Evolutionary conservation across 345 rosid genomes (phyloP).

Genomic region (Lumnitzera littorea): DNA sequence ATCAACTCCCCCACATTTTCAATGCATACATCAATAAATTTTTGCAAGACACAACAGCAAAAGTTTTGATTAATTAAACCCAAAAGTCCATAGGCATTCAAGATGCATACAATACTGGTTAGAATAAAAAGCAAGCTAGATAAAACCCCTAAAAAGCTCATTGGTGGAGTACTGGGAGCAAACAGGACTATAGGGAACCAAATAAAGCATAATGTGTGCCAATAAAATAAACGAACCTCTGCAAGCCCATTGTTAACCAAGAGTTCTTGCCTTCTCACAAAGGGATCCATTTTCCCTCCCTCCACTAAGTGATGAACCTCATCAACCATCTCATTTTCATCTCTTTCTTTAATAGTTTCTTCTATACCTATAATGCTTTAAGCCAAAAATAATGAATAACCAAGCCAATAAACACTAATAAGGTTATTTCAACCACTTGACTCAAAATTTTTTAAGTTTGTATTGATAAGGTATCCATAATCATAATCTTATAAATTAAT

Average conservation of each 20-base stretch:
- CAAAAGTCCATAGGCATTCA: neutral
- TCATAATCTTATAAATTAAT: too few species aligned
- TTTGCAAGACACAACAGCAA: slow-evolving; percentile 39
- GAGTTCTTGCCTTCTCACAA: slow-evolving; percentile 74
- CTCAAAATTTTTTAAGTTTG: too few species aligned
- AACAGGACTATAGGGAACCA: neutral
- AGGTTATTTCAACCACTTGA: too few species aligned
- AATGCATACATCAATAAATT: slow-evolving; percentile 51
- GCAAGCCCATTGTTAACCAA: slow-evolving; percentile 78
- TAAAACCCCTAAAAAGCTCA: too few species aligned
- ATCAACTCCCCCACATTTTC: slow-evolving; percentile 67
- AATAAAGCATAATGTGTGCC: neutral
- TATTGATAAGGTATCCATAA: too few species aligned
- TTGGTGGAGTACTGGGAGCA: neutral
- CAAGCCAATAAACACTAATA: too few species aligned
- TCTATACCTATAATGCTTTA: too few species aligned
- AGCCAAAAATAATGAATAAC: too few species aligned
- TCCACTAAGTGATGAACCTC: slow-evolving; percentile 22
- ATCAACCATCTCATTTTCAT: slow-evolving; percentile 22
- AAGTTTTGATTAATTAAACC: neutral
- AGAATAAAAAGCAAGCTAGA: neutral
- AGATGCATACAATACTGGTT: neutral
- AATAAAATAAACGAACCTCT: slow-evolving; percentile 47
- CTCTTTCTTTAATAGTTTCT: slow-evolving; percentile 3
- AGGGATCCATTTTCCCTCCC: slow-evolving; percentile 72